These are phyloP conservation scores for Bipolaris sorokiniana DNA, from an alignment of 2,329 filamentous ascomycete genomes.

Conservation along the genomic window DNA sequence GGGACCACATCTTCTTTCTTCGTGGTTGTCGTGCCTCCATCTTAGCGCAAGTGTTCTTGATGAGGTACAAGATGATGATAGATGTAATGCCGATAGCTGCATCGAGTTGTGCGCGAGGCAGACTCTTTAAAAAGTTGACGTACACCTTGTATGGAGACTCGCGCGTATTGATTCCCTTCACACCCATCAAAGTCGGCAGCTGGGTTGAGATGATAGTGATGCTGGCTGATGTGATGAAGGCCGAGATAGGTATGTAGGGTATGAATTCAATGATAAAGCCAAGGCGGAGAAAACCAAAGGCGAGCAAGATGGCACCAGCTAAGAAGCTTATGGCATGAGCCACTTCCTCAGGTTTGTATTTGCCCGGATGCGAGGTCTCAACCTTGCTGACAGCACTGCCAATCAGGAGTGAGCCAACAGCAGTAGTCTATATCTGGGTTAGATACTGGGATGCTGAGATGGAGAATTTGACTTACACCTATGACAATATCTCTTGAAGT, in stretches of 20 bases:
- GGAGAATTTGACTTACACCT: constrained; percentile 65
- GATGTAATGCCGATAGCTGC: constrained; percentile 89
- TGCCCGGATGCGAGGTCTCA: constrained; percentile 61
- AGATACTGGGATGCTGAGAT: background rate
- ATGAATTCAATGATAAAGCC: constrained; percentile 96
- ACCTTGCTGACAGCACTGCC: constrained; percentile 77
- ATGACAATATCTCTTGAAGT: constrained; percentile 98
- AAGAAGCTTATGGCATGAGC: constrained; percentile 81
- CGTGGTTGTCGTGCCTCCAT: constrained; percentile 71
- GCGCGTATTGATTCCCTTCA: constrained; percentile 74
- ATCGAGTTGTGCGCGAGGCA: constrained; percentile 72
- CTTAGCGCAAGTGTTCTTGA: constrained; percentile 61
- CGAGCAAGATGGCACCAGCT: constrained; percentile 75
- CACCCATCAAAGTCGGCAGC: constrained; percentile 78
- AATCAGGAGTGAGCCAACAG: constrained; percentile 88
- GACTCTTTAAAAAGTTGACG: constrained; percentile 78
- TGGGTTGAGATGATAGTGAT: constrained; percentile 87
- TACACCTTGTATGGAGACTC: constrained; percentile 81
- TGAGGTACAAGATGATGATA: constrained; percentile 73
- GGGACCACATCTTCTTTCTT: constrained; percentile 77
- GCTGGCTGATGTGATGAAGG: constrained; percentile 96
- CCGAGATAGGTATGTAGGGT: constrained; percentile 84
- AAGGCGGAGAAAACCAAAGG: constrained; percentile 77
- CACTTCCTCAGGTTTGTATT: constrained; percentile 67
- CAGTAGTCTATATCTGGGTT: constrained; percentile 70